Conservation (phyloP, 2,329 filamentous ascomycete genomes). For the Penicillium sp. region DNA sequence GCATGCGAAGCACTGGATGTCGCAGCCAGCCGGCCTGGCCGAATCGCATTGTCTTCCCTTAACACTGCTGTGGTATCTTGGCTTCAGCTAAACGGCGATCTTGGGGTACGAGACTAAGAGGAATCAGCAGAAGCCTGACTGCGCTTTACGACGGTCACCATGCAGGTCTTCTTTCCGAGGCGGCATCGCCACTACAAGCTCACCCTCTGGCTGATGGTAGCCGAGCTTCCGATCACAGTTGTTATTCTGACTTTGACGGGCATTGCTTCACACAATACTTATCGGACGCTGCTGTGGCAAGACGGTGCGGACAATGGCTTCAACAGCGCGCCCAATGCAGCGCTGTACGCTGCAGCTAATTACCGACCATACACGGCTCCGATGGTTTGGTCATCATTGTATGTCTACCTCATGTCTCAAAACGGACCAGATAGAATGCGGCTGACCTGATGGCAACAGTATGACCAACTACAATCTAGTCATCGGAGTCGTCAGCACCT, state of each 20-base stretch:
- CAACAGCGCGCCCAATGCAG: slow-evolving; percentile 60
- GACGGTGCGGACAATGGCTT: slow-evolving; percentile 64
- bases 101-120: background rate
- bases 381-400: slow-evolving; percentile 64
- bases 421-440: background rate
- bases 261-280: slow-evolving; percentile 63
- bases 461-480: slow-evolving; percentile 64
- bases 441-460: slow-evolving; percentile 41
- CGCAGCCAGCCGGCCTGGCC: slow-evolving; percentile 44
- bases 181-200: slow-evolving; percentile 57
- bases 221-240: slow-evolving; percentile 61
- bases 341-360: slow-evolving; percentile 62
- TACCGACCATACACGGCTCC: slow-evolving; percentile 57
- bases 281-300: slow-evolving; percentile 63
- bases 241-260: slow-evolving; percentile 62
- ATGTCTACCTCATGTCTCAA: slow-evolving; percentile 29
- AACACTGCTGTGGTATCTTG: background rate
- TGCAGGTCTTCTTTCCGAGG: slow-evolving; percentile 52
- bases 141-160: slow-evolving; percentile 21
- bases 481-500: slow-evolving; percentile 62
- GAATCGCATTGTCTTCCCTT: slow-evolving; percentile 16
- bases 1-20: slow-evolving; percentile 35
- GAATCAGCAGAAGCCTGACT: background rate
- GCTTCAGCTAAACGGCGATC: slow-evolving; percentile 6
- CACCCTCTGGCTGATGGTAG: slow-evolving; percentile 54